Base-by-base conservation (phyloP, 345 rosid species). In the Toxicodendron radicans region DNA sequence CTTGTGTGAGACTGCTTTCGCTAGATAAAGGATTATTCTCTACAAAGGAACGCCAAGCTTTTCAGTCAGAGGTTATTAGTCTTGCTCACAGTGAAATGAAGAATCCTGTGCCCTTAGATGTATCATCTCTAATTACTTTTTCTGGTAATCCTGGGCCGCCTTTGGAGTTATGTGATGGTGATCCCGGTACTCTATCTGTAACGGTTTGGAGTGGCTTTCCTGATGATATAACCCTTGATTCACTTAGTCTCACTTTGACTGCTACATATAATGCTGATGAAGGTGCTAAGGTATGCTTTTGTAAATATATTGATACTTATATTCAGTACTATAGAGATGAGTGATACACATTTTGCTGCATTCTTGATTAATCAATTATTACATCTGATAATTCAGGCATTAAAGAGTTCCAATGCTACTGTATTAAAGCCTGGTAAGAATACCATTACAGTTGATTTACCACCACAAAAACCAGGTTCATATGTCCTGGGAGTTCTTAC, bases 191-290 rank as follows among this genome's bases (percentile, higher is more conserved):
- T 79, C 87, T 95, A 48, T 90, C 93, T 71, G 92, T 95, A 45
- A 87, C 90, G 68, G 90, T 93, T 61, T 91, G 98, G 99, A 95
- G 99, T 81, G 98, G 97, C 52, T 95, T 95, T 84, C 98, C 98
- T 79, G 91, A 91, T 83, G 91, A 93, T 74, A 95, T 95, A 83
- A 95, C 93, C 58, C 90, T 95, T 81, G 98, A 93, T 84, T 90
- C 91, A 8, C 91, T 95, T 68, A 91, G 84, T 80, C 93, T 95
- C 78, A 93, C 97, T 77, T 83, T 93, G 89, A 89, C 83, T 83
- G 96, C 97, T 68, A 91, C 92, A 30, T 85, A 76, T 82, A 91
- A 89, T 75, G 84, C 93, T 67, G 99, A 95, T 77, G 98, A 91
- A 85, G 92, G 97, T 69, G 84, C 86, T 70, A 92, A 90, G 96